These are phyloP conservation scores for Porogramme epimiltina DNA, from an alignment of 1,284 basidiomycete species.

Conservation along the genomic window DNA sequence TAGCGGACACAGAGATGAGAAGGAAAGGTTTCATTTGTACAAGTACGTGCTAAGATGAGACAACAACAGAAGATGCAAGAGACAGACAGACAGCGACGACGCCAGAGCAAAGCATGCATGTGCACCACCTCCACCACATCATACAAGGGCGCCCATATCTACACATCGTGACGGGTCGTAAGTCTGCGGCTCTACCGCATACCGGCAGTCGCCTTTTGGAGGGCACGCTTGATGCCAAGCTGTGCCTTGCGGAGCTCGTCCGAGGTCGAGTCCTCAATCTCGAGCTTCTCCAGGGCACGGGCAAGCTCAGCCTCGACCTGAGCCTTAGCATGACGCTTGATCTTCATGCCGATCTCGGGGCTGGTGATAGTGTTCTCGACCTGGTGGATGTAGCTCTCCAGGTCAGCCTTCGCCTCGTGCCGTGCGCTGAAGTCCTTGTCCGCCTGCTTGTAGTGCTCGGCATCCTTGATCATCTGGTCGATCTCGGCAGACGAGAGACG, in stretches of 20 bases:
- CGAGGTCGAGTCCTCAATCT: constrained; percentile 89
- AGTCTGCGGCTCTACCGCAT: constrained; percentile 53
- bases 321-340: constrained; percentile 92
- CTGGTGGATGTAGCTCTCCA: constrained; percentile 94
- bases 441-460: constrained; percentile 93
- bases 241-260: constrained; percentile 95
- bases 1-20: no score
- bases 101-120: constrained; percentile 18
- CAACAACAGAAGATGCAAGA: constrained; percentile 22
- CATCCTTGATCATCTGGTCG: constrained; percentile 98
- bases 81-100: constrained; percentile 20
- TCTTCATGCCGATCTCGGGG: constrained; percentile 95
- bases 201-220: constrained; percentile 93
- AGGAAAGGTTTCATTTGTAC: constrained; percentile 22
- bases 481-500: constrained; percentile 94
- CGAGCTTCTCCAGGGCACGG: constrained; percentile 93
- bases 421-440: constrained; percentile 97
- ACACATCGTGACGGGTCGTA: constrained; percentile 14
- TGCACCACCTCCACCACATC: constrained; percentile 9
- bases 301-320: constrained; percentile 96
- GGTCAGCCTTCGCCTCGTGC: constrained; percentile 95
- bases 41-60: constrained; percentile 22
- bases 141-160: constrained; percentile 16
- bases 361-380: constrained; percentile 92
- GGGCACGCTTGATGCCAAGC: constrained; percentile 89